Evolutionary conservation across 83 land plant genomes (phyloP), one percentile per base, ranked within the genome.

Genomic region (Larix sibirica): DNA sequence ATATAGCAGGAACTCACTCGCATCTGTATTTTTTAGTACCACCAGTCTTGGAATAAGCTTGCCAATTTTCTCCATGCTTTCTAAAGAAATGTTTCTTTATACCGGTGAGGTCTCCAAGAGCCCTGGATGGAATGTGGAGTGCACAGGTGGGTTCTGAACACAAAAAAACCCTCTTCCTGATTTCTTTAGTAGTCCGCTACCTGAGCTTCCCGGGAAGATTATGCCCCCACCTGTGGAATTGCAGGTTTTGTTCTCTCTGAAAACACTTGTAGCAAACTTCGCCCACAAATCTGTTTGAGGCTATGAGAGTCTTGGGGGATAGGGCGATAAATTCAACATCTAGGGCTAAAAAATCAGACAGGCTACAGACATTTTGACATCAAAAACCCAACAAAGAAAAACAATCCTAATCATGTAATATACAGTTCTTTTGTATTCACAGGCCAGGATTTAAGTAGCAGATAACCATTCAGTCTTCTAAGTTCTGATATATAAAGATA

Each of bases 141-240:
- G 60, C 65, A 79, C 65, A 79, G 36, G 80, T 31, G 42, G 80
- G 64, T 33, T 79, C 80, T 33, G 64, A 64, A 31, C 80, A 59
- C 44, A 79, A 21, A 33, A 60, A 60, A 28, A 59, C 80, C 13
- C 65, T 58, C 64, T 24, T 60, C 64, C 26, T 31, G 50, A 47
- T 47, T 63, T 79, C 80, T 28, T 79, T 78, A 60, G 23, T 60
- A 20, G 64, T 58, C 17, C 63, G 26, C 28, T 78, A 38, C 63
- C 80, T 28, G 40, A 78, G 26, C 42, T 78, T 78, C 80, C 63
- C 28, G 8, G 80, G 80, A 58, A 78, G 80, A 33, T 60, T 79
- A 58, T 79, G 80, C 20, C 80, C 80, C 56, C 80, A 23, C 63
- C 80, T 60, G 63, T 79, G 80, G 7, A 79, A 62, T 18, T 79